A percentile compares a stretch with the other conserved stretches of the same genome.
These are phyloP conservation scores for Tolypocladium cylindrosporum DNA, from an alignment of 2,329 filamentous ascomycete species.

Conservation along the genomic window DNA sequence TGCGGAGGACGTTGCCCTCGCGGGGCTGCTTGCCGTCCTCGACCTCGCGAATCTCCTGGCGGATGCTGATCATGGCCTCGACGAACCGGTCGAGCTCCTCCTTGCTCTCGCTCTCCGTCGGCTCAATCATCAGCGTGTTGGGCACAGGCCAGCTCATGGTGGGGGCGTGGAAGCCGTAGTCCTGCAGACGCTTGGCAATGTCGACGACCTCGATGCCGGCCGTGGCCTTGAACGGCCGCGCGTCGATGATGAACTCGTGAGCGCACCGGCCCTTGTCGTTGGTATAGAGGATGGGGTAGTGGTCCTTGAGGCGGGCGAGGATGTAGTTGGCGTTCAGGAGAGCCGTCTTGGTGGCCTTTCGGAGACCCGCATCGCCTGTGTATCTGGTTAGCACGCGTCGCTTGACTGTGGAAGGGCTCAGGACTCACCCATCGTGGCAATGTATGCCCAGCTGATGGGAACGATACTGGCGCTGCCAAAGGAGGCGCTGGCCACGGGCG, in stretches of 20 bases:
- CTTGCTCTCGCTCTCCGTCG: slow-evolving; percentile 87
- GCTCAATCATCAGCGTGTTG: slow-evolving; percentile 96
- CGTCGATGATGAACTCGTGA: slow-evolving; percentile 94
- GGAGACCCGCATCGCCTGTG: slow-evolving; percentile 51
- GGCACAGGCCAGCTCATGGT: slow-evolving; percentile 96
- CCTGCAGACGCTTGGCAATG: slow-evolving; percentile 90
- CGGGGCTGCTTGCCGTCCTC: slow-evolving; percentile 69
- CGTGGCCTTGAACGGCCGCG: slow-evolving; percentile 72
- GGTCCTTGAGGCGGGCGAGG: slow-evolving; percentile 70
- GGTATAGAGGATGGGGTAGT: slow-evolving; percentile 91
- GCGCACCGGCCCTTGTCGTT: slow-evolving; percentile 82
- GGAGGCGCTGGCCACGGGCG: slow-evolving; percentile 68
- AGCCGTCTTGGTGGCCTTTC: slow-evolving; percentile 81
- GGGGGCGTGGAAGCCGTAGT: slow-evolving; percentile 94
- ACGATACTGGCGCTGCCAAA: slow-evolving; percentile 88
- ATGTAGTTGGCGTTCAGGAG: slow-evolving; percentile 98
- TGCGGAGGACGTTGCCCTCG: slow-evolving; percentile 78
- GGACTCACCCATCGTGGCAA: slow-evolving; percentile 74
- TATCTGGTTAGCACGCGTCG: neutral
- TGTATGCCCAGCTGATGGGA: slow-evolving; percentile 91
- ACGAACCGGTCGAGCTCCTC: slow-evolving; percentile 90
- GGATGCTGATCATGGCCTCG: slow-evolving; percentile 78
- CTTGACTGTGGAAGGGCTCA: neutral
- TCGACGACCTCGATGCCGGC: slow-evolving; percentile 86
- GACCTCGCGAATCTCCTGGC: slow-evolving; percentile 72